Percentiles rank a stretch among this genome's conserved stretches.
Conservation (phyloP, 1,284 basidiomycete genomes). For the Cutaneotrichosporon sp. region DNA sequence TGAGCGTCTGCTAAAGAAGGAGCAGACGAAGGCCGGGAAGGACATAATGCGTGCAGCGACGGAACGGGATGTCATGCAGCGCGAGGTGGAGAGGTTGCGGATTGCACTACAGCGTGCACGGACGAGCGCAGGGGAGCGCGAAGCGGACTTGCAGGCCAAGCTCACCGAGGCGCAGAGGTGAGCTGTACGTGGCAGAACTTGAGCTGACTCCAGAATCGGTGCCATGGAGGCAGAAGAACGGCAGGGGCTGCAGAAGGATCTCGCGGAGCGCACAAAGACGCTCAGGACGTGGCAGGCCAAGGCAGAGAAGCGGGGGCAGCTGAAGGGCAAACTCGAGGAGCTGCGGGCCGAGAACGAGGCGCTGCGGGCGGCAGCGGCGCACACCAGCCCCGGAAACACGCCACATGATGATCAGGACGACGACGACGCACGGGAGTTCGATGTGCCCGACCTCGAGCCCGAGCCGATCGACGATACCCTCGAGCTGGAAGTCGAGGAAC, state of each 20-base stretch:
- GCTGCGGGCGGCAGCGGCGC: not conserved
- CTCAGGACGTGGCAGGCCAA: slow-evolving; percentile 30
- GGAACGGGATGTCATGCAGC: slow-evolving; percentile 26
- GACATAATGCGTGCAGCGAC: slow-evolving; percentile 20
- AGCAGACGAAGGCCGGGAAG: slow-evolving; percentile 18
- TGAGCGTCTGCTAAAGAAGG: slow-evolving; percentile 15
- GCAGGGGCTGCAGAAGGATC: slow-evolving; percentile 16
- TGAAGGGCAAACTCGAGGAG: slow-evolving; percentile 27
- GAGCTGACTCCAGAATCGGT: slow-evolving; percentile 10
- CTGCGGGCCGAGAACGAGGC: slow-evolving; percentile 29
- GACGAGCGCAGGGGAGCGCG: slow-evolving; percentile 29
- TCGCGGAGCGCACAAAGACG: slow-evolving; percentile 32
- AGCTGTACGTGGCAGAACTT: no score
- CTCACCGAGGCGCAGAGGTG: slow-evolving; percentile 22
- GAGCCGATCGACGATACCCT: slow-evolving; percentile 22
- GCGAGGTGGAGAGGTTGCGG: slow-evolving; percentile 30
- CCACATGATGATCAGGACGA: no score
- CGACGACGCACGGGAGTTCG: no score
- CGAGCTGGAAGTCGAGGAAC: slow-evolving; percentile 33
- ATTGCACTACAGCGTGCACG: not conserved
- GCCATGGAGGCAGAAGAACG: slow-evolving; percentile 22
- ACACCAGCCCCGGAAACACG: not conserved
- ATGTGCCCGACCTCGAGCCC: not conserved
- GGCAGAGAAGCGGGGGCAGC: slow-evolving; percentile 33
- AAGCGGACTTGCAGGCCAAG: slow-evolving; percentile 21